These are phyloP conservation scores for Beauveria sp. DNA, from an alignment of 2,329 filamentous ascomycete species.

Conservation along the genomic window DNA sequence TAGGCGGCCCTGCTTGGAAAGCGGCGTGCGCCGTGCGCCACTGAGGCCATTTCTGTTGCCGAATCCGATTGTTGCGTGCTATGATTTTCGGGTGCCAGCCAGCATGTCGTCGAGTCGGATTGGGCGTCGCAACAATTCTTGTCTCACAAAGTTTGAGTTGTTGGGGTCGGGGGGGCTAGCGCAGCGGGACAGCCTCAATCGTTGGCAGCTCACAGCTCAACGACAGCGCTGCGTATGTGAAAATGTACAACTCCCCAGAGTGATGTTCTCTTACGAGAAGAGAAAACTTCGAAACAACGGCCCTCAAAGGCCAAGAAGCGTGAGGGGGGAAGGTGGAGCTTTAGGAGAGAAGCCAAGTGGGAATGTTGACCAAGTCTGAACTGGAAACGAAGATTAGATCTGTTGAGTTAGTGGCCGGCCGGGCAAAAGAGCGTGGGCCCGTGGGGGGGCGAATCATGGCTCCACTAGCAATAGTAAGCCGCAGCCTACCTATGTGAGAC, in stretches of 20 bases:
- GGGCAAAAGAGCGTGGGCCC: neutral
- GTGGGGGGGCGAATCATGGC: neutral
- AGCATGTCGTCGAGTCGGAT: neutral
- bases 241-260: neutral
- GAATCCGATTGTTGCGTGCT: neutral
- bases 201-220: constrained; percentile 3
- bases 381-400: constrained; percentile 9
- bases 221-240: neutral
- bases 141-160: constrained; percentile 4
- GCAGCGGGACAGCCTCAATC: neutral
- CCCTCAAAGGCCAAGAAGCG: neutral
- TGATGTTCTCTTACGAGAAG: neutral
- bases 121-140: neutral
- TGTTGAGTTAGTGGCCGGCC: constrained; percentile 9
- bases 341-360: neutral
- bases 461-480: neutral
- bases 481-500: neutral
- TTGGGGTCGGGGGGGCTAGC: neutral
- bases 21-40: constrained; percentile 16
- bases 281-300: neutral
- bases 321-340: constrained; percentile 7
- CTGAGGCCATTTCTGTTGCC: constrained; percentile 14
- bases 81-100: neutral
- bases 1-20: constrained; percentile 15
- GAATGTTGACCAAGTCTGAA: neutral